Percentiles rank a stretch among this genome's conserved stretches.
Conservation (phyloP, 208 protist species). For the Hexamita inflata region DNA sequence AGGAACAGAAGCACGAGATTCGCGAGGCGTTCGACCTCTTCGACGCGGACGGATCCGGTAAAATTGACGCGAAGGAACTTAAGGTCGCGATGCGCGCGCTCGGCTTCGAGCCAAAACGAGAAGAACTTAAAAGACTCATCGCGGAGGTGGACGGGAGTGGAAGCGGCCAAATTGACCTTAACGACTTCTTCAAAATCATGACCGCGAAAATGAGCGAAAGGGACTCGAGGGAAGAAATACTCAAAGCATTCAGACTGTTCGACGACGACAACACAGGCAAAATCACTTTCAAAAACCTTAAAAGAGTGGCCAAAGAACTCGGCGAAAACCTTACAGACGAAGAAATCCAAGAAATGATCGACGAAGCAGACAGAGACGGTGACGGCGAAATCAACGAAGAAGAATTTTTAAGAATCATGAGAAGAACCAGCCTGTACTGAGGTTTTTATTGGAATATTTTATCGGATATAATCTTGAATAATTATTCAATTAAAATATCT, state of each 20-base stretch:
- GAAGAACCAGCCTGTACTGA: no score
- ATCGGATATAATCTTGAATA: no score
- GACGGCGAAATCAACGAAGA: slow-evolving; percentile 49
- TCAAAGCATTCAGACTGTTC: slow-evolving; percentile 80
- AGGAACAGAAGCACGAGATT: slow-evolving; percentile 52
- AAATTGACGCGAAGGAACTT: slow-evolving; percentile 65
- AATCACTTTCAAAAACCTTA: slow-evolving; percentile 72
- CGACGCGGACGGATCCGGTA: slow-evolving; percentile 52
- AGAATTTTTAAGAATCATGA: slow-evolving; percentile 42
- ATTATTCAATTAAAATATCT: no score
- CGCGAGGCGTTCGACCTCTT: slow-evolving; percentile 51
- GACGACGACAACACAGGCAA: slow-evolving; percentile 77
- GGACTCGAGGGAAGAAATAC: slow-evolving; percentile 74
- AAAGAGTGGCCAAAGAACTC: slow-evolving; percentile 68
- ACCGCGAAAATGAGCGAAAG: slow-evolving; percentile 68
- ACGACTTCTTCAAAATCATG: slow-evolving; percentile 71
- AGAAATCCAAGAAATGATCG: slow-evolving; percentile 62
- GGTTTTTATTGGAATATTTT: no score
- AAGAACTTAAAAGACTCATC: slow-evolving; percentile 63
- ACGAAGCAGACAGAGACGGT: slow-evolving; percentile 59
- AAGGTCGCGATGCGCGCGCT: slow-evolving; percentile 62
- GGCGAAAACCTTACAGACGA: slow-evolving; percentile 63
- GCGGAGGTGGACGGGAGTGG: slow-evolving; percentile 32
- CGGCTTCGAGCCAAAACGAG: slow-evolving; percentile 76
- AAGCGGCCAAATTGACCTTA: slow-evolving; percentile 64